A percentile compares a stretch with the other conserved stretches of the same genome.
Conservation (phyloP, 345 rosid species). For the Nasturtium officinale region DNA sequence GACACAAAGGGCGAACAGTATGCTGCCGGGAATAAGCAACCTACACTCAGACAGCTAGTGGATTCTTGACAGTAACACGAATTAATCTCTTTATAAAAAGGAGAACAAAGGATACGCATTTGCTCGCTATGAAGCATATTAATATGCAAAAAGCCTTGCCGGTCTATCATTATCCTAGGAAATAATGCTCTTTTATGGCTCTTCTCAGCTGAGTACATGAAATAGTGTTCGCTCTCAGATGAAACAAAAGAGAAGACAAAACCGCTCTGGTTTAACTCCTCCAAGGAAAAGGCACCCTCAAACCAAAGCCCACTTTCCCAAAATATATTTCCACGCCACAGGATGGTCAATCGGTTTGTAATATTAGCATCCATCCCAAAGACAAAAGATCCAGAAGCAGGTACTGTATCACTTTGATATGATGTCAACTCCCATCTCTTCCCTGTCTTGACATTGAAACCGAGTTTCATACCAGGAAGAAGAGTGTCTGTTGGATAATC, state of each 20-base stretch:
- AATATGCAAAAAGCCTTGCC: constrained; percentile 19
- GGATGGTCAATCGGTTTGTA: constrained; percentile 28
- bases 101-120: constrained; percentile 8
- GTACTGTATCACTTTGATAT: constrained; percentile 24
- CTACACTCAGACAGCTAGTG: neutral
- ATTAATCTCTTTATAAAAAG: neutral
- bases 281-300: constrained; percentile 8
- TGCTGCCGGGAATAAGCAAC: neutral
- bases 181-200: neutral
- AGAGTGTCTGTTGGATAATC: constrained; percentile 51
- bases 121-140: neutral
- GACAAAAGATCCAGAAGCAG: constrained; percentile 33
- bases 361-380: constrained; percentile 41
- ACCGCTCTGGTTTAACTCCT: neutral
- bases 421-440: constrained; percentile 43
- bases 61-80: neutral
- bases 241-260: constrained; percentile 31
- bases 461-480: constrained; percentile 55
- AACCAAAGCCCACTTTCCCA: constrained; percentile 42
- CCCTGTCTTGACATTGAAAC: constrained; percentile 44
- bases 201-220: constrained; percentile 20
- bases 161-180: constrained; percentile 18
- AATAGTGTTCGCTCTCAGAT: constrained; percentile 36
- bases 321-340: constrained; percentile 27
- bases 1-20: neutral